Conservation (phyloP, 345 rosid species). For the Eucalyptus viminalis region DNA sequence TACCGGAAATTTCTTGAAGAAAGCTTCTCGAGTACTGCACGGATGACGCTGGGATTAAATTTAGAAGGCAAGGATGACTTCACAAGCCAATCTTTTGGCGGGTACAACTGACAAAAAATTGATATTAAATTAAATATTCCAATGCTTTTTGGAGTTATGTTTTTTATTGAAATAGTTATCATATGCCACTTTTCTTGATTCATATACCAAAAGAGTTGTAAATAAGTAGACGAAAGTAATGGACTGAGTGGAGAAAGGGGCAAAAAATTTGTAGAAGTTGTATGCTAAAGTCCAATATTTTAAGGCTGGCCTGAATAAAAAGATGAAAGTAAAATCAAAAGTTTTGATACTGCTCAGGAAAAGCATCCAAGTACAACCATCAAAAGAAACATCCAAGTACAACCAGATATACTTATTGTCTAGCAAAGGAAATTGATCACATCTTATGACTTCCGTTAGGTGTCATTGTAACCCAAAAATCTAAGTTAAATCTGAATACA, state of each 20-base stretch:
- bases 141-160: neutral
- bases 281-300: neutral
- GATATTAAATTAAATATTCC: neutral
- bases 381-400: neutral
- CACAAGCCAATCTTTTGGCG: conserved; percentile 73
- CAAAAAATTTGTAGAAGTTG: neutral
- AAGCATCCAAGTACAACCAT: neutral
- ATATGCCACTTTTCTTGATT: neutral
- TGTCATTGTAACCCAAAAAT: neutral
- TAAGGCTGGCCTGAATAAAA: neutral
- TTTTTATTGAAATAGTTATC: neutral
- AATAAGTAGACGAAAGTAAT: neutral
- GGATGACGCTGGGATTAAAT: conserved; percentile 41
- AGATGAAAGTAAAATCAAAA: neutral
- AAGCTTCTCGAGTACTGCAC: conserved; percentile 46
- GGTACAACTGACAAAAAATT: conserved; percentile 33
- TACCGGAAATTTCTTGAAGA: conserved; percentile 57
- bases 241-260: neutral
- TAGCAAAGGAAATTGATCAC: neutral
- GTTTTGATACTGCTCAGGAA: neutral
- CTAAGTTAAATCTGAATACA: neutral
- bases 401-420: neutral
- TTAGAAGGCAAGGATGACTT: conserved; percentile 57
- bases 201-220: neutral
- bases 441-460: neutral